Base-by-base conservation (phyloP, 2,329 filamentous ascomycete genomes). In the Fusarium avenaceum region DNA sequence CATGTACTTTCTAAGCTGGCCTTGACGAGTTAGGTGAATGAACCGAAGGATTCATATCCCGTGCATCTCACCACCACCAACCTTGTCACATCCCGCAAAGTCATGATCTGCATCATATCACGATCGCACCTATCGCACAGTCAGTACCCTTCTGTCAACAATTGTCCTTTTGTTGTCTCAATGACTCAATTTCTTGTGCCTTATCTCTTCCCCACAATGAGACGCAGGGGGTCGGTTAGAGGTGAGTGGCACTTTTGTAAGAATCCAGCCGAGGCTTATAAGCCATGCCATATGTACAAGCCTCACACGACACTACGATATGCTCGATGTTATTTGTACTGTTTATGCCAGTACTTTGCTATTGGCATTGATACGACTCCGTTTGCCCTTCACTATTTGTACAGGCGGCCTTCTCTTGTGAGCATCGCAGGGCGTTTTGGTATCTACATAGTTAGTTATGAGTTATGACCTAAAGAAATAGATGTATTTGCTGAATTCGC, bases 341-440 rank as follows among this genome's bases (percentile, higher is more conserved):
- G 38, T 46, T 20, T 48, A 43, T 49, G 15, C 13, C 22, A 26
- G 28, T 30, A 38, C 20, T n/a, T 30, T n/a, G 24, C 30, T 22
- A 26, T 51, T 51, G 55, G 48, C 10, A 28, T 15, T 19, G 33
- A 10, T 26, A 30, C n/a, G 19, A 44, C 13, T 20, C n/a, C 44
- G 39, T 11, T 38, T 51, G 8, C 45, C 38, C n/a, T 22, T 42
- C 17, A 14, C 14, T 44, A 14, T 30, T 33, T 30, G 20, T 30
- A 32, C 17, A 15, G 19, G 26, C 28, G 19, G 28, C 28, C 46
- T 17, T 30, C 19, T 30, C 35, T 33, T 30, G 17, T 47, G 24
- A 38, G 63, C 69, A 72, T 72, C 44, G 69, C 57, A 50, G 53
- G 69, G 69, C 48, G 69, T 68, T 60, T 60, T 50, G 48, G 40